Base-by-base conservation (phyloP, 164 flowering plant species). In the Magnolia officinalis region DNA sequence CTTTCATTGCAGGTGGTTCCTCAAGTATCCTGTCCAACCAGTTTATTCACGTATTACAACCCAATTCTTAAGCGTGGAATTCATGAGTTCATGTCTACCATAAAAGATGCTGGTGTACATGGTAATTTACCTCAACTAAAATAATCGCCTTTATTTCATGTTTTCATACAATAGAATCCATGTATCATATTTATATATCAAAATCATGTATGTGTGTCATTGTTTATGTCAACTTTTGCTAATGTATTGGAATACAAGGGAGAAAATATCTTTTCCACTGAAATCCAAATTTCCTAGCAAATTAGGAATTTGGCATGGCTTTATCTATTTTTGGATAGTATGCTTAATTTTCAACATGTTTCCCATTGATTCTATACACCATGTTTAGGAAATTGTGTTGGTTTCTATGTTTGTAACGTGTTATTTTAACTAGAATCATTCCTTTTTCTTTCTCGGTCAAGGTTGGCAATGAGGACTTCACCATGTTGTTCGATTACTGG, bases 11-110 rank as follows among this genome's bases (percentile, higher is more conserved):
- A 95, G 97, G 99, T 95, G 59, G 83, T 89, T 67, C 99, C 99
- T 65, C 83, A 91, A 73, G 52, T 95, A 76, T 93, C 98, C 50
- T 88, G 90, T 77, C 99, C 99, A 26, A 73, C 93, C 82, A 92
- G 96, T 24, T 78, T 95, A 52, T 93, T 93, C 78, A 61, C 97
- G 19, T 95, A 95, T 77, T 93, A 93, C 86, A 92, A 95, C 75
- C 95, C 98, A 64, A 95, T 95, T 76, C 91, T 92, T 19, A 89
- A 88, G 88, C 90, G 92, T 72, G 97, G 99, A 11, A 72, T 84
- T 77, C 92, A 74, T 78, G 88, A 86, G 55, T 95, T 93, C 81
- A 92, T 93, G 95, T 77, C 85, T 75, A 88, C 82, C 61, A 77
- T 92, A 77, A 86, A 82, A 78, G 91, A 89, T 75, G 85, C 71